Conservation (phyloP, 2,329 filamentous ascomycete species). For the Fusarium decemcellulare region DNA sequence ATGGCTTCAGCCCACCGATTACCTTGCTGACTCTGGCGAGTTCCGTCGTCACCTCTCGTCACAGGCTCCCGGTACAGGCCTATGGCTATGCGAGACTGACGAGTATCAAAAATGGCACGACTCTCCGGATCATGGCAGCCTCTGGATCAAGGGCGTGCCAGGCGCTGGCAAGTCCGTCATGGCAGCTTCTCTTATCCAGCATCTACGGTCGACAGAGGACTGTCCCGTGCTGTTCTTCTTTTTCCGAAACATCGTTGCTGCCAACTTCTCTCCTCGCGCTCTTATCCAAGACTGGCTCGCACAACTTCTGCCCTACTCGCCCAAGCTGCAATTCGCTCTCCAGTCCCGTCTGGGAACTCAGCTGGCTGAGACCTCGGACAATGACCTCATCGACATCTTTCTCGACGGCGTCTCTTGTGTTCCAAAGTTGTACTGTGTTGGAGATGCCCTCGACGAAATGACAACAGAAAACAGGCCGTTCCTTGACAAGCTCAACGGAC, state of each 20-base stretch:
- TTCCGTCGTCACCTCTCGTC: constrained; percentile 44
- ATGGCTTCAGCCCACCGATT: constrained; percentile 49
- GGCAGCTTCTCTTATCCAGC: constrained; percentile 41
- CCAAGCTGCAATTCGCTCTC: constrained; percentile 39
- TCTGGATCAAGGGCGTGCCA: constrained; percentile 47
- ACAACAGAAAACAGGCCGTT: constrained; percentile 32
- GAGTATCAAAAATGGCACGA: constrained; percentile 43
- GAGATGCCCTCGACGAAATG: constrained; percentile 44
- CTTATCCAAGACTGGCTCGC: constrained; percentile 44
- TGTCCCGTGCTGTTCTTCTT: constrained; percentile 43
- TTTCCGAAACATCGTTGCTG: constrained; percentile 42
- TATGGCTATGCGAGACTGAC: constrained; percentile 45
- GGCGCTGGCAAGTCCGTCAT: constrained; percentile 46
- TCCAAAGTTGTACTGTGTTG: constrained; percentile 40
- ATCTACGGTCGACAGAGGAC: constrained; percentile 32
- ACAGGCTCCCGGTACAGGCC: constrained; percentile 44
- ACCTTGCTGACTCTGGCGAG: constrained; percentile 45
- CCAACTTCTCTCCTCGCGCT: constrained; percentile 41
- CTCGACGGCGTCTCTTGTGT: constrained; percentile 30
- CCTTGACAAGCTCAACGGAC: constrained; percentile 35
- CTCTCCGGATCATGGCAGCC: constrained; percentile 39
- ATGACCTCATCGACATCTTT: constrained; percentile 39
- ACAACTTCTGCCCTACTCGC: constrained; percentile 36
- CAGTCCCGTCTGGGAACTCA: constrained; percentile 24
- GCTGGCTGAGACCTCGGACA: constrained; percentile 36